Evolutionary conservation across 768 basidiomycete species (phyloP).

Genomic region (Trametes gibbosa): DNA sequence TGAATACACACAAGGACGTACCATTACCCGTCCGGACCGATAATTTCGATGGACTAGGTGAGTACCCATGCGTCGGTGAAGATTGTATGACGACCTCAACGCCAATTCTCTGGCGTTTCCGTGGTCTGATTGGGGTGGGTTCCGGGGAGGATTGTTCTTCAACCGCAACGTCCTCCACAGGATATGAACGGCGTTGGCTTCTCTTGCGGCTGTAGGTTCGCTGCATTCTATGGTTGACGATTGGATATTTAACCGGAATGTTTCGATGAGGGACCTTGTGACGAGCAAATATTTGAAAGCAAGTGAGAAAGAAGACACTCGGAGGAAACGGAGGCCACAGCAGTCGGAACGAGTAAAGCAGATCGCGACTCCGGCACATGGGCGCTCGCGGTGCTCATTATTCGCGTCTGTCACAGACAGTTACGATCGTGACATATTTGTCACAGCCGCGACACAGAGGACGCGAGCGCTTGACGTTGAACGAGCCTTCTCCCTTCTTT

Average conservation of each 20-base stretch:
- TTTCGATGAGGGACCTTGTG: background rate
- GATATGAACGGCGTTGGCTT: slow-evolving; percentile 21
- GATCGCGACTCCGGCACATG: background rate
- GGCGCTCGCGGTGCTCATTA: background rate
- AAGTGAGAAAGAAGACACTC: background rate
- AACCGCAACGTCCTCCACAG: background rate
- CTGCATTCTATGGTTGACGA: too few species aligned
- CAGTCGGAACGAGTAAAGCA: background rate
- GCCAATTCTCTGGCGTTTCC: slow-evolving; percentile 33
- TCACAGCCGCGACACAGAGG: slow-evolving; percentile 7
- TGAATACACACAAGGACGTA: background rate
- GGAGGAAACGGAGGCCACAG: background rate
- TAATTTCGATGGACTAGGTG: background rate
- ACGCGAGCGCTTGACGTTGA: slow-evolving; percentile 8
- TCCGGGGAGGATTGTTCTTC: background rate
- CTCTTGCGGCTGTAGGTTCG: slow-evolving; percentile 37
- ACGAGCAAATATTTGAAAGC: background rate
- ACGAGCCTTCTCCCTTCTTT: slow-evolving; percentile 3
- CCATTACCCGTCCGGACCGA: background rate
- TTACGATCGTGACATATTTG: slow-evolving; percentile 4
- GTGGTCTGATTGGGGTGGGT: slow-evolving; percentile 13
- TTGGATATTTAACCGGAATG: too few species aligned
- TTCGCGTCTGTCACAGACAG: slow-evolving; percentile 16
- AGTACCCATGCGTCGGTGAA: background rate
- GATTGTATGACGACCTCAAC: slow-evolving; percentile 29